Conservation (phyloP, 2,329 filamentous ascomycete species). For the Chaetothyriales sp. region DNA sequence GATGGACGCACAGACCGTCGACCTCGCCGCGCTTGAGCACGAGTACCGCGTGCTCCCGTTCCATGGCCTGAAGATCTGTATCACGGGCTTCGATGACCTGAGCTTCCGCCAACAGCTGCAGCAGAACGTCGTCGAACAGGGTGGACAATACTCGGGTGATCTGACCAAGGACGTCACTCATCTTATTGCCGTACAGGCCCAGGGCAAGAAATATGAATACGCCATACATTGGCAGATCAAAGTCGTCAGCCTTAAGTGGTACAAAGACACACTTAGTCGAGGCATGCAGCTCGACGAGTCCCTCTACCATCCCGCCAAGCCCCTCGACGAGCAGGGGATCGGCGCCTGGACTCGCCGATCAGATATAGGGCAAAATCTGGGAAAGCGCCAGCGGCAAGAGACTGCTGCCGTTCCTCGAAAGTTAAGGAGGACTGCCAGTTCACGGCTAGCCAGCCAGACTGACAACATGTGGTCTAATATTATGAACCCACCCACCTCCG, state of each 20-base stretch:
- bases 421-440: slow-evolving; percentile 73
- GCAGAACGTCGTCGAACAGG: slow-evolving; percentile 52
- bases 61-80: slow-evolving; percentile 46
- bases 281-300: slow-evolving; percentile 83
- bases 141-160: slow-evolving; percentile 76
- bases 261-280: slow-evolving; percentile 65
- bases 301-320: slow-evolving; percentile 65
- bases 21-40: slow-evolving; percentile 56
- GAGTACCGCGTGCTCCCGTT: slow-evolving; percentile 35
- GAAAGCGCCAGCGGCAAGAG: slow-evolving; percentile 46
- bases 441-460: slow-evolving; percentile 65
- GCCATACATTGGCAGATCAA: slow-evolving; percentile 72
- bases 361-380: slow-evolving; percentile 34
- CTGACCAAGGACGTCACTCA: slow-evolving; percentile 78
- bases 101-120: slow-evolving; percentile 58
- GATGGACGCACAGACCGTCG: slow-evolving; percentile 64
- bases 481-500: slow-evolving; percentile 35
- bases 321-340: slow-evolving; percentile 56
- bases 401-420: slow-evolving; percentile 50
- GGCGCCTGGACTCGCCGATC: slow-evolving; percentile 58
- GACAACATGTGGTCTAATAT: slow-evolving; percentile 88
- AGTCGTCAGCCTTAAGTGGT: slow-evolving; percentile 72
- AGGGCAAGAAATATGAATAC: slow-evolving; percentile 80
- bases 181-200: slow-evolving; percentile 63
- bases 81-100: slow-evolving; percentile 56